These are phyloP conservation scores for Thalassiosira livingstoniorum DNA, from an alignment of 352 stramenopile genomes.

Conservation along the genomic window DNA sequence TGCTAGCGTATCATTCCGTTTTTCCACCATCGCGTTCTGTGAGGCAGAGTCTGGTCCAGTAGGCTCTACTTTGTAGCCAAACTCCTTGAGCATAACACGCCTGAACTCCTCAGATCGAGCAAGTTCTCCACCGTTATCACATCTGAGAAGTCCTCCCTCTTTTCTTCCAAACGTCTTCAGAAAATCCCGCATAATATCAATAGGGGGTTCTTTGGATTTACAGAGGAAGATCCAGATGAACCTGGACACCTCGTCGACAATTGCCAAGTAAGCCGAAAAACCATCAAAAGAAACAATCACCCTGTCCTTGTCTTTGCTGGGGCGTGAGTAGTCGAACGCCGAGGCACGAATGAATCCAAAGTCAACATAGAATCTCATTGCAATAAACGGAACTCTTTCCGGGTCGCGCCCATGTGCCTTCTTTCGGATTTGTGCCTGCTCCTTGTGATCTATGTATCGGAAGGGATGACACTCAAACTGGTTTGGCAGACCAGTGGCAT, in stretches of 20 bases:
- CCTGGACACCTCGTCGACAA: slow-evolving; percentile 31
- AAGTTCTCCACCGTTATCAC: slow-evolving; percentile 24
- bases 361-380: slow-evolving; percentile 21
- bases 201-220: slow-evolving; percentile 40
- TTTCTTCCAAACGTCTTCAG: not conserved
- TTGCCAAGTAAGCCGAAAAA: slow-evolving; percentile 26
- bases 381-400: not conserved
- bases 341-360: slow-evolving; percentile 37
- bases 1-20: too few species aligned
- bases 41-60: too few species aligned
- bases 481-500: not conserved
- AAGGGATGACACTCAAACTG: not conserved
- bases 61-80: slow-evolving; percentile 19
- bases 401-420: not conserved
- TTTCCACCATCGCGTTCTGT: too few species aligned
- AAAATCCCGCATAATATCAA: slow-evolving; percentile 8
- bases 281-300: slow-evolving; percentile 37
- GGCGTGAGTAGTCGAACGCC: not conserved
- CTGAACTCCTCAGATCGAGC: slow-evolving; percentile 9
- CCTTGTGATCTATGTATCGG: too few species aligned
- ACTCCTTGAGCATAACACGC: not conserved
- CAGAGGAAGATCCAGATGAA: slow-evolving; percentile 33
- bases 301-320: slow-evolving; percentile 6
- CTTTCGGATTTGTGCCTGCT: slow-evolving; percentile 10
- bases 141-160: slow-evolving; percentile 7